Conservation (phyloP, 2,329 filamentous ascomycete genomes). For the Exophiala xenobiotica region DNA sequence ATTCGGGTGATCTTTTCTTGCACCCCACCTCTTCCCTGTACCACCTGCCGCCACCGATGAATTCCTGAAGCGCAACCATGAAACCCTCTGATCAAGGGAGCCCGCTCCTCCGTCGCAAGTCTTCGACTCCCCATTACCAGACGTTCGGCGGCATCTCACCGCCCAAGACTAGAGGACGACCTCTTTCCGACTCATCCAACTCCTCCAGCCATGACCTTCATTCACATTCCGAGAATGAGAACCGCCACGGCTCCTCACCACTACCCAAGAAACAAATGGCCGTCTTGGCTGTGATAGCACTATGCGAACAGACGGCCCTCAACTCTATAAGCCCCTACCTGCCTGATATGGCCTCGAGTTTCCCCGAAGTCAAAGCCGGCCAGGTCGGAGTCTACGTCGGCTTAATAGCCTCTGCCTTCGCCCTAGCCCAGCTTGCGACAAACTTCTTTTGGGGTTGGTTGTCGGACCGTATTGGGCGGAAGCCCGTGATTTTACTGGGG, state of each 20-base stretch:
- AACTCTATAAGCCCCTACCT: conserved; percentile 97
- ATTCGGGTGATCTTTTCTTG: too few species aligned
- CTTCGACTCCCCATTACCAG: conserved; percentile 48
- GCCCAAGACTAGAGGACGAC: conserved; percentile 45
- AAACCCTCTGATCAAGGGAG: conserved; percentile 29
- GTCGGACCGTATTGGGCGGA: conserved; percentile 75
- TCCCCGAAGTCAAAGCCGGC: conserved; percentile 71
- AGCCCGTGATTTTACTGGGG: conserved; percentile 77
- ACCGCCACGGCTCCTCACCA: conserved; percentile 55
- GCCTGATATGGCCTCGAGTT: conserved; percentile 83
- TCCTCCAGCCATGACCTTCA: conserved; percentile 38
- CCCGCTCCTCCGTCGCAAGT: conserved; percentile 40
- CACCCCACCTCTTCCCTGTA: not conserved
- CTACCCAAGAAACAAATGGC: conserved; percentile 79
- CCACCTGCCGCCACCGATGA: conserved; percentile 3
- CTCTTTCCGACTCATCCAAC: conserved; percentile 43
- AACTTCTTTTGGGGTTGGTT: conserved; percentile 90
- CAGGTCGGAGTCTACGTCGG: conserved; percentile 87
- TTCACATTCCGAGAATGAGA: conserved; percentile 33
- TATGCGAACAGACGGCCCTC: conserved; percentile 92
- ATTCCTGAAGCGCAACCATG: conserved; percentile 20
- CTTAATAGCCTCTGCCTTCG: conserved; percentile 84
- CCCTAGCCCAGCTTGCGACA: conserved; percentile 84
- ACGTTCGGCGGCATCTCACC: conserved; percentile 50
- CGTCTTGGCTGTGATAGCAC: conserved; percentile 80